These are phyloP conservation scores for Firmiana major DNA, from an alignment of 345 rosid genomes.

Conservation along the genomic window DNA sequence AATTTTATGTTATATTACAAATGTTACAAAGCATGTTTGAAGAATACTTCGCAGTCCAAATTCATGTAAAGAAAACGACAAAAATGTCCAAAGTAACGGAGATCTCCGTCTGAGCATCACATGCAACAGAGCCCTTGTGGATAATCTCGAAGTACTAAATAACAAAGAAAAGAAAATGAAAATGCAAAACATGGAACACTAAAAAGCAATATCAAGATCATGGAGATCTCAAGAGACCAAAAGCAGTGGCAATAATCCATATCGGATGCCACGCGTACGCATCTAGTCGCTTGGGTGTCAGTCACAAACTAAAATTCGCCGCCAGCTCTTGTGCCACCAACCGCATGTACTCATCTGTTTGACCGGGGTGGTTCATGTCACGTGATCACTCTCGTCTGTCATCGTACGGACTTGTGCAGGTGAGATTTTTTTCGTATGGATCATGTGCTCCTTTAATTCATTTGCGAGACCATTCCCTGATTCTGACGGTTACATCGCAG, in stretches of 20 bases:
- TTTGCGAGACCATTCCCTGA: neutral
- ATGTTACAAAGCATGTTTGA: no score
- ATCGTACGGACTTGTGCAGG: slow-evolving; percentile 10
- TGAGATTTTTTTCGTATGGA: slow-evolving; percentile 7
- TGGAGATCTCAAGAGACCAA: slow-evolving; percentile 18
- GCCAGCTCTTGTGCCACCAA: slow-evolving; percentile 21
- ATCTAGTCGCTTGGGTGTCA: slow-evolving; percentile 13
- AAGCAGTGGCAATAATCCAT: neutral
- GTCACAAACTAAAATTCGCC: neutral
- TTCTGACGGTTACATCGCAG: neutral
- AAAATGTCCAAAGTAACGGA: neutral
- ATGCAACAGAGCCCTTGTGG: no score
- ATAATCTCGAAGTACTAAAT: no score
- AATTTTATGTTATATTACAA: no score
- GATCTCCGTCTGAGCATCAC: neutral
- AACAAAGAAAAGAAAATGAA: no score
- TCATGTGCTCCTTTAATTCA: neutral
- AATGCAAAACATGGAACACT: neutral
- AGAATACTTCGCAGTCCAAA: no score
- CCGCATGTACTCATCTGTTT: slow-evolving; percentile 20
- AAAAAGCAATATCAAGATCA: slow-evolving; percentile 18
- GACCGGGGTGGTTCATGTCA: slow-evolving; percentile 14
- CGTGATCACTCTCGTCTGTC: slow-evolving; percentile 18
- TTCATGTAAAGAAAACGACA: neutral
- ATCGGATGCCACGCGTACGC: slow-evolving; percentile 22